phyloP scores from a whole-genome alignment of 768 basidiomycete species.

The Mycena maculata region DNA sequence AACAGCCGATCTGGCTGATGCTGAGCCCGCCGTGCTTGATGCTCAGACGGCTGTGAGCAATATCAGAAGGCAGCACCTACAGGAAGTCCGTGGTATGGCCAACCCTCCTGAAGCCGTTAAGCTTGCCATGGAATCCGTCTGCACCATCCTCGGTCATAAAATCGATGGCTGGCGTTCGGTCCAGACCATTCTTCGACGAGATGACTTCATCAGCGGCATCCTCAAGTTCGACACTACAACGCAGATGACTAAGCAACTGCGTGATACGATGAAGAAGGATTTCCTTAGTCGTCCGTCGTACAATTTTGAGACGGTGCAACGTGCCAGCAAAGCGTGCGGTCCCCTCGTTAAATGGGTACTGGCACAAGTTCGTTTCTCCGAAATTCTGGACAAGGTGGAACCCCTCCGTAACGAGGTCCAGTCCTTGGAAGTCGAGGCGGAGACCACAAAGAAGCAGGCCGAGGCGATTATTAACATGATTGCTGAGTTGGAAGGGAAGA shows the following conservation, averaged over 20 bases:
- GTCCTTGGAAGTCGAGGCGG: conserved; percentile 91
- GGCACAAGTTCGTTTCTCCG: conserved; percentile 96
- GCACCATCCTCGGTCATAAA: conserved; percentile 94
- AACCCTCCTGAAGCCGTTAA: conserved; percentile 99
- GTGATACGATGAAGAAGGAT: conserved; percentile 92
- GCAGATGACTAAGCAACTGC: conserved; percentile 90
- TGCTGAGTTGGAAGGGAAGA: conserved; percentile 91
- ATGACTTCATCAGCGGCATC: conserved; percentile 96
- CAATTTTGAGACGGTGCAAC: conserved; percentile 95
- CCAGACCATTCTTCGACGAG: conserved; percentile 93
- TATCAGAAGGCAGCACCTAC: conserved; percentile 94
- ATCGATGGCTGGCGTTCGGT: conserved; percentile 98
- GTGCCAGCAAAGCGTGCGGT: conserved; percentile 96
- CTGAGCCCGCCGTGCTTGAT: conserved; percentile 96
- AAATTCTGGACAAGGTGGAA: conserved; percentile 96
- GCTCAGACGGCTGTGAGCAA: conserved; percentile 97
- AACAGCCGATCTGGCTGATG: conserved; percentile 95
- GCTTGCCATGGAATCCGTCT: conserved; percentile 98
- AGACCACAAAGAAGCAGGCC: conserved; percentile 95
- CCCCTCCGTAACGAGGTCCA: conserved; percentile 96
- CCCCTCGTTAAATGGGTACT: conserved; percentile 98
- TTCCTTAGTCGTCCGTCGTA: conserved; percentile 91
- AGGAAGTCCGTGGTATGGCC: conserved; percentile 98
- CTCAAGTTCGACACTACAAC: conserved; percentile 93
- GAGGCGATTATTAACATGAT: conserved; percentile 92